These are phyloP conservation scores for Fraxinus pennsylvanica DNA, from an alignment of 257 asterid genomes.

Conservation along the genomic window DNA sequence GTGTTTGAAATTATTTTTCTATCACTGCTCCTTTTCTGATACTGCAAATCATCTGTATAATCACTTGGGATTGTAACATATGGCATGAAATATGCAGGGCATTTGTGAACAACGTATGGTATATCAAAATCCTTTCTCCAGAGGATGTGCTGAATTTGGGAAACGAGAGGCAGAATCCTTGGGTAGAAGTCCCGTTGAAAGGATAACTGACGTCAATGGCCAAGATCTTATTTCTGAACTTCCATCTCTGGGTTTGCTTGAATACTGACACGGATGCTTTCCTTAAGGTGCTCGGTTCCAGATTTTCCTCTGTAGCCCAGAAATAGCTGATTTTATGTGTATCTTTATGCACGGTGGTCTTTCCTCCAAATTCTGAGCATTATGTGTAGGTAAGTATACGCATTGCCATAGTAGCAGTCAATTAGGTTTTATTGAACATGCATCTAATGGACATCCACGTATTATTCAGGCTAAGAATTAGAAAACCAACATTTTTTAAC, in stretches of 20 bases:
- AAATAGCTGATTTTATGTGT: neutral
- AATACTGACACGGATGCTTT: constrained; percentile 34
- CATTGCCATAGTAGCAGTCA: neutral
- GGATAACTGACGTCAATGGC: constrained; percentile 7
- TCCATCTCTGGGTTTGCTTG: constrained; percentile 69
- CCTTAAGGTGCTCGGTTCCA: neutral
- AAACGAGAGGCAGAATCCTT: constrained; percentile 66
- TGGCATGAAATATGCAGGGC: constrained; percentile 47
- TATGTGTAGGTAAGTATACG: neutral
- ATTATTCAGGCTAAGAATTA: neutral
- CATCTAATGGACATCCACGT: neutral
- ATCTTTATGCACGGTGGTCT: neutral
- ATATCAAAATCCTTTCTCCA: constrained; percentile 92
- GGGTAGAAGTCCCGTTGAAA: constrained; percentile 25
- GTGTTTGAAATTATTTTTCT: neutral
- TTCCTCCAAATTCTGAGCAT: neutral
- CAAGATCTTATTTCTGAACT: constrained; percentile 51
- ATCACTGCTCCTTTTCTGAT: neutral
- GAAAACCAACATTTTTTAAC: neutral
- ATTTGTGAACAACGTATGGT: constrained; percentile 90
- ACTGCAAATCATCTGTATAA: neutral
- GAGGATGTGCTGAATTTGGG: constrained; percentile 79
- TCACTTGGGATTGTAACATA: constrained; percentile 6
- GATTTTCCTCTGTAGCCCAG: neutral
- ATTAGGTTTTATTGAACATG: neutral